These are phyloP conservation scores for Jasminum sambac DNA, from an alignment of 257 asterid species.

Conservation along the genomic window DNA sequence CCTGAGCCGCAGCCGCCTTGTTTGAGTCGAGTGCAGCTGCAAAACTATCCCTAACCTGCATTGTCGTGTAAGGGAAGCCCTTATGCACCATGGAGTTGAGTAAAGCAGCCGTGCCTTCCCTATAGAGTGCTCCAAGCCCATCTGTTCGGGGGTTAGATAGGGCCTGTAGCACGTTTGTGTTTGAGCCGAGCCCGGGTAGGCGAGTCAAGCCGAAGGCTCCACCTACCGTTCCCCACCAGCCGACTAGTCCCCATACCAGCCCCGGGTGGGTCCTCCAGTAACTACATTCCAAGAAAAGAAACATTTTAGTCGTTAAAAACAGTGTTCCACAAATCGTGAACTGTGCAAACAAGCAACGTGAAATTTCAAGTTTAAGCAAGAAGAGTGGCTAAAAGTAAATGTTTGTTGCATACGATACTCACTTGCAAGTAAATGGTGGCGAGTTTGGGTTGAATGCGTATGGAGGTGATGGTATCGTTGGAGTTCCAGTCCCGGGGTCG, in stretches of 20 bases:
- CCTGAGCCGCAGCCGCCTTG: conserved; percentile 80
- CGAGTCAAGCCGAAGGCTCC: conserved; percentile 38
- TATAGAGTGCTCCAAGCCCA: conserved; percentile 76
- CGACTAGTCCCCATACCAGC: conserved; percentile 51
- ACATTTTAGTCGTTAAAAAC: background rate
- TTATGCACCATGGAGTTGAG: conserved; percentile 76
- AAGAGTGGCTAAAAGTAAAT: no score
- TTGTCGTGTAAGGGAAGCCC: conserved; percentile 65
- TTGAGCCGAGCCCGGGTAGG: conserved; percentile 48
- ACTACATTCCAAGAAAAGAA: conserved; percentile 29
- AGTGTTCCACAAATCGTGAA: no score
- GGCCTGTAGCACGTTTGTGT: conserved; percentile 63
- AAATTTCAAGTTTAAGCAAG: no score
- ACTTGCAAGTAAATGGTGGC: conserved; percentile 92
- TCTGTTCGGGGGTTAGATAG: conserved; percentile 66
- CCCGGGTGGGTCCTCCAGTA: conserved; percentile 69
- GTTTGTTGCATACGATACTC: conserved; percentile 28
- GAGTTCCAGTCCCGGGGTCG: conserved; percentile 29
- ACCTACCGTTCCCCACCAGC: conserved; percentile 52
- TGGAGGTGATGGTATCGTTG: conserved; percentile 47
- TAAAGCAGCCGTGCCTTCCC: conserved; percentile 92
- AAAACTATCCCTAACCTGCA: conserved; percentile 70
- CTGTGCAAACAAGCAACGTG: no score
- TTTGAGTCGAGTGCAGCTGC: conserved; percentile 60
- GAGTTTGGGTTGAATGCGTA: conserved; percentile 63